These are phyloP conservation scores for Alisma plantagoaquatica DNA, from an alignment of 106 monocot species.

Conservation along the genomic window DNA sequence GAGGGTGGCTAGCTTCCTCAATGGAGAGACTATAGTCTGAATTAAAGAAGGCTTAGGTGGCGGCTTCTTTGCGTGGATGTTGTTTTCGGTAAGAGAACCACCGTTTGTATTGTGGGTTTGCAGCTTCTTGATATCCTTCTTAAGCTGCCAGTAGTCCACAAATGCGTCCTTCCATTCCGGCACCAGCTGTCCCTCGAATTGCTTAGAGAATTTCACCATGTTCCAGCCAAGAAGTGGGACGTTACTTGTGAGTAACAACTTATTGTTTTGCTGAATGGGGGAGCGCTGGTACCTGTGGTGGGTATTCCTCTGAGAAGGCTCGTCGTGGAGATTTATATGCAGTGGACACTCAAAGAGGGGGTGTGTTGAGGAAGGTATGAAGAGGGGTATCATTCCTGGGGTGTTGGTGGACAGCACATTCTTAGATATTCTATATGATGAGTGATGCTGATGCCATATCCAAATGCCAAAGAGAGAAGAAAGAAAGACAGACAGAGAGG, in stretches of 20 bases:
- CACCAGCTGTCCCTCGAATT: conserved; percentile 89
- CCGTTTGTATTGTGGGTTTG: too few relatives aligned
- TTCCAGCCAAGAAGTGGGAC: background rate
- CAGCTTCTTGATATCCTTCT: conserved; percentile 89
- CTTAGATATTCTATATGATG: conserved; percentile 37
- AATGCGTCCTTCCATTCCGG: conserved; percentile 99
- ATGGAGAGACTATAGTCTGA: conserved; percentile 32
- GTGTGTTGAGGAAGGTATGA: conserved; percentile 1
- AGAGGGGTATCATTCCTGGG: conserved; percentile 13
- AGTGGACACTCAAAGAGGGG: background rate
- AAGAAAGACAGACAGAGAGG: background rate
- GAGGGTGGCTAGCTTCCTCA: conserved; percentile 30
- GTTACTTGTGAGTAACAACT: too few relatives aligned
- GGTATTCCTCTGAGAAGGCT: conserved; percentile 10
- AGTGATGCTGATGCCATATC: background rate
- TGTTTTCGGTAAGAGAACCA: conserved; percentile 6
- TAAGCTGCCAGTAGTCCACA: conserved; percentile 90
- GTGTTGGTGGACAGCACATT: conserved; percentile 76
- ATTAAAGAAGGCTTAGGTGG: conserved; percentile 12
- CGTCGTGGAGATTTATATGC: conserved; percentile 25
- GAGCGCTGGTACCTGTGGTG: background rate
- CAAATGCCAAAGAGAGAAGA: background rate
- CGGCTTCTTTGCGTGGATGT: background rate
- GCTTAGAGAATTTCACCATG: conserved; percentile 99
- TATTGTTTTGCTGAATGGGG: background rate